Base-by-base conservation (phyloP, 192 early-diverging fungal species). In the Paraglomus occultum region DNA sequence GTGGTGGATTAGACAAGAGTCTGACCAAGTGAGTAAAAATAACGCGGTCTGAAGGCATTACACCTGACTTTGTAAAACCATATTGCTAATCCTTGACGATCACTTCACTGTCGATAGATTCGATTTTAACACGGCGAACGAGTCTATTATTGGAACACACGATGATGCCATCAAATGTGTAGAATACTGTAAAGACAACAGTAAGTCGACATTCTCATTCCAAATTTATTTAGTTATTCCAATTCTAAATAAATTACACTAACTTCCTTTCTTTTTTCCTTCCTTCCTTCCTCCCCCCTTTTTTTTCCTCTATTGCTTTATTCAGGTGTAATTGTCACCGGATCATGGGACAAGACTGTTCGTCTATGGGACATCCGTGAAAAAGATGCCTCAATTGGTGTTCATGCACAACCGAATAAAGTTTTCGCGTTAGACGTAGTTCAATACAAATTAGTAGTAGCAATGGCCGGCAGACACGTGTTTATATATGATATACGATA, bases 291-390 rank as follows among this genome's bases (percentile, higher is more conserved):
- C 40, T 18, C 42, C 15, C 61, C 8, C 42, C n/a, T n/a, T n/a
- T n/a, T n/a, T n/a, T n/a, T n/a, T n/a, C n/a, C 51, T 51, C 47
- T 12, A 44, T 22, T 50, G 11, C 3, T 45, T 57, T 51, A 17
- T 44, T 31, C 46, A 89, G 90, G 80, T 38, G 73, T 85, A 17
- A 71, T 95, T n/a, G 73, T 93, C 17, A 88, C 94, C 14, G 97
- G 95, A 51, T 87, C 90, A 53, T 99, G 97, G 97, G 97, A 99
- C 76, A 89, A 89, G 72, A 83, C 91, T 6, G 79, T 97, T 49
- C 80, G 89, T 8, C 73, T 88, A 15, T 96, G 89, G 89, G 91
- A 96, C 71, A 76, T 88, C 20, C 85, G 92, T 11, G 70, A 70
- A 15, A 74, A 75, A 12, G 75, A 76, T 15, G 72, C 76, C 3